Evolutionary conservation across 768 basidiomycete species (phyloP).

Genomic region (Phanerodontia chrysosporium): DNA sequence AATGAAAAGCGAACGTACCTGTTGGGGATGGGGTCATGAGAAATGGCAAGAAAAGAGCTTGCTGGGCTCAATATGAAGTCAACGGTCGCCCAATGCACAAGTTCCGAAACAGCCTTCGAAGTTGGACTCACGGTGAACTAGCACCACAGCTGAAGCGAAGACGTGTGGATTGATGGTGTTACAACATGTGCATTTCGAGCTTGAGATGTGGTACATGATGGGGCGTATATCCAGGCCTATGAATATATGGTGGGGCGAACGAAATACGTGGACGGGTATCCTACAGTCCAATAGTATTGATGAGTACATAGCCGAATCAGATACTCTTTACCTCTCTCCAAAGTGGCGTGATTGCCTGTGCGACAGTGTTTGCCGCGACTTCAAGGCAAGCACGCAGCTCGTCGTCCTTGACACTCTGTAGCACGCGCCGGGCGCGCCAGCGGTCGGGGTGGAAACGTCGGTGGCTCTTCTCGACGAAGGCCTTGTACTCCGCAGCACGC

Average conservation of each 20-base stretch:
- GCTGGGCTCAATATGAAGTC: too few species aligned
- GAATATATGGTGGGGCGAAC: background rate
- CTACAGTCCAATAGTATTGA: background rate
- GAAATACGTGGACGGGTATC: background rate
- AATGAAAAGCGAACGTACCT: too few species aligned
- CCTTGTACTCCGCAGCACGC: conserved; percentile 57
- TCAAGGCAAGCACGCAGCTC: conserved; percentile 55
- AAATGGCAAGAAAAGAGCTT: too few species aligned
- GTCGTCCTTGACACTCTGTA: conserved; percentile 55
- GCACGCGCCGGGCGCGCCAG: conserved; percentile 66
- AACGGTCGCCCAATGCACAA: too few species aligned
- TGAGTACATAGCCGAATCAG: background rate
- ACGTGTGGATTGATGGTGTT: background rate
- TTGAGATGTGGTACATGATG: background rate
- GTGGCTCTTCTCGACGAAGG: conserved; percentile 66
- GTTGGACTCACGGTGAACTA: too few species aligned
- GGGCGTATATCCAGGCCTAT: background rate
- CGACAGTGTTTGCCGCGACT: conserved; percentile 67
- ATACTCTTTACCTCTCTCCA: conserved; percentile 27
- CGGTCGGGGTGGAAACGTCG: conserved; percentile 76
- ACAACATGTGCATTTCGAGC: background rate
- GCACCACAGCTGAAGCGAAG: too few species aligned
- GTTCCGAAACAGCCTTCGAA: too few species aligned
- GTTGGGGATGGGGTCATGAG: too few species aligned
- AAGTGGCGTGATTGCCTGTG: conserved; percentile 68